Base-by-base conservation (phyloP, 2,329 filamentous ascomycete genomes). In the Fusarium piperis region DNA sequence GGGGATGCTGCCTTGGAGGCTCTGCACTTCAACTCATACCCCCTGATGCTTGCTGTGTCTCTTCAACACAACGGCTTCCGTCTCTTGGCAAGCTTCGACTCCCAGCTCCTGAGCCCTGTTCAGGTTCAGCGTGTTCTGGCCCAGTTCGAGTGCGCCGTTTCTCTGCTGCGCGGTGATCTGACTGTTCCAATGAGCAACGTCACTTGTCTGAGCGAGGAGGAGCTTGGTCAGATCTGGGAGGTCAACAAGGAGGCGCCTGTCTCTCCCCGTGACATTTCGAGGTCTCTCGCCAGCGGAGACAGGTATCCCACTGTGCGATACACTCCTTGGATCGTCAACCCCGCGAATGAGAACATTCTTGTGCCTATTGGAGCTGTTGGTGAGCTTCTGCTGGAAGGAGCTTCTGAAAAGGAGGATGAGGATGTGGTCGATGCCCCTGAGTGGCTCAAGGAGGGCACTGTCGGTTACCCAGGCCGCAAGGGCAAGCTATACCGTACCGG, bases 21-120 rank as follows among this genome's bases (percentile, higher is more conserved):
- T 0, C 81, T 90, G 39, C 85, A 85, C 75, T 86, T 86, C 73
- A 86, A 86, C 75, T 85, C 84, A 0, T 91, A 91, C 74, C 87
- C 88, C 5, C 84, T 92, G 28, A 91, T 91, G 82, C 79, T 92
- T 36, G 89, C 91, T 39, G 91, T 89, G 70, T 89, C 87, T 1
- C 78, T 91, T 2, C 85, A 87, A 39, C 80, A 85, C 3, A 80
- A 83, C 46, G 85, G 86, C 1, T 87, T 91, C 74, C 78, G 86
- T 16, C 82, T 90, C 33, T 88, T 88, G 78, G 88, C 89, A 5
- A 90, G 89, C 72, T 91, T 90, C 72, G 89, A 92, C 72, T 88
- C 88, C 10, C 84, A 86, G 16, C 83, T 87, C 2, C 84, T 92
- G 33, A 82, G 81, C 46, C 81, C 79, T 10, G 78, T 81, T 18